Percentiles rank a stretch among this genome's conserved stretches.
Conservation (phyloP, 768 basidiomycete species). For the Clitopilus passeckerianus region DNA sequence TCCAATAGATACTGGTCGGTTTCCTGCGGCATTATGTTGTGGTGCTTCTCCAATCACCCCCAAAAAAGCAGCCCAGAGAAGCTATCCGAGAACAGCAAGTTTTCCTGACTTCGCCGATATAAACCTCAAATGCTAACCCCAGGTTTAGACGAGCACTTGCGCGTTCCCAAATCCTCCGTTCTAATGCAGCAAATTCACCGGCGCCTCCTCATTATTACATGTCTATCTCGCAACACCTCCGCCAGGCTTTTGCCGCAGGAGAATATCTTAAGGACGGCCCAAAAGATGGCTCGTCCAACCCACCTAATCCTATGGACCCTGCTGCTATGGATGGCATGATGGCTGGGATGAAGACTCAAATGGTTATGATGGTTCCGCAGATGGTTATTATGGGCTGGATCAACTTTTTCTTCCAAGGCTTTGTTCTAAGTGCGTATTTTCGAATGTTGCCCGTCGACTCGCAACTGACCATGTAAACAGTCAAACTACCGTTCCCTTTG, state of each 20-base stretch:
- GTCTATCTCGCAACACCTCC: conserved; percentile 71
- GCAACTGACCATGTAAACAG: conserved; percentile 31
- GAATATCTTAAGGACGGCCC: conserved; percentile 85
- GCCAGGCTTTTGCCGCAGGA: conserved; percentile 67
- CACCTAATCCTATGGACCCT: conserved; percentile 88
- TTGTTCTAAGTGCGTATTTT: conserved; percentile 82
- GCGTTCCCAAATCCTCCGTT: conserved; percentile 80
- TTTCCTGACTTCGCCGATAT: conserved; percentile 1
- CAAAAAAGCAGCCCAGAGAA: conserved; percentile 72
- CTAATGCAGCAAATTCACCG: conserved; percentile 77
- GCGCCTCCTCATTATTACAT: conserved; percentile 70
- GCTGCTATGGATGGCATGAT: conserved; percentile 97
- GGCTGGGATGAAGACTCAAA: conserved; percentile 98
- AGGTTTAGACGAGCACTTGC: conserved; percentile 62
- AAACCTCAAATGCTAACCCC: conserved; percentile 3
- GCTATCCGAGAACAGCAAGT: conserved; percentile 92
- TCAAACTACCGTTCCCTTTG: conserved; percentile 94
- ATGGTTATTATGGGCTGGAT: conserved; percentile 99
- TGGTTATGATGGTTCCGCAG: conserved; percentile 98
- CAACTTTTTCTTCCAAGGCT: conserved; percentile 99
- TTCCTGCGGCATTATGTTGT: conserved; percentile 91
- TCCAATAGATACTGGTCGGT: conserved; percentile 79
- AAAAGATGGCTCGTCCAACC: conserved; percentile 51
- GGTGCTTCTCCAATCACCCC: conserved; percentile 73
- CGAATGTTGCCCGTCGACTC: background rate